Evolutionary conservation across 2,329 filamentous ascomycete species (phyloP).

Genomic region (Colletotrichum falcatum): DNA sequence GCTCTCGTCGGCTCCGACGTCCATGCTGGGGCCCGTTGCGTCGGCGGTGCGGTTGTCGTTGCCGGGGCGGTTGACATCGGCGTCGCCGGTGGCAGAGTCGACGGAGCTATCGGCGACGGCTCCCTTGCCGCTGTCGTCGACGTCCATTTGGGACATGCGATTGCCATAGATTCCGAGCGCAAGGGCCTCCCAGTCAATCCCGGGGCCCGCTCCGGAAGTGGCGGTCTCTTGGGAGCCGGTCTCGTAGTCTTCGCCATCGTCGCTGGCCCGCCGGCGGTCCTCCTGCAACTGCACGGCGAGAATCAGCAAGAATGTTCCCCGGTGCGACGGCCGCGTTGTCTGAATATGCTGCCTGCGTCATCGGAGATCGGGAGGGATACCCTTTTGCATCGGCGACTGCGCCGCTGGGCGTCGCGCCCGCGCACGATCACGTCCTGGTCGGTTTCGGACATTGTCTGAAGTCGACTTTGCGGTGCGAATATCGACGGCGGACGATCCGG

Average conservation of each 20-base stretch:
- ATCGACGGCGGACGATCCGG: too few species aligned
- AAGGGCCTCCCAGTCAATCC: too few species aligned
- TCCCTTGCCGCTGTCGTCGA: background rate
- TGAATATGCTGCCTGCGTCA: background rate
- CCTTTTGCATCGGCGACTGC: background rate
- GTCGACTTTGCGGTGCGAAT: background rate
- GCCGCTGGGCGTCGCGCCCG: background rate
- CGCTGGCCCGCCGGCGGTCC: background rate
- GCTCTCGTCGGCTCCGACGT: background rate
- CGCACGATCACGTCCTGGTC: background rate
- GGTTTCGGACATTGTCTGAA: background rate
- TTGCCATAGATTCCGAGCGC: too few species aligned
- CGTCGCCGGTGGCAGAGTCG: too few species aligned
- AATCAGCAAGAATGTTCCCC: background rate
- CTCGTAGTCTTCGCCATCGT: background rate
- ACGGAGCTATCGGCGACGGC: background rate
- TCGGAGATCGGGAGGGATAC: background rate
- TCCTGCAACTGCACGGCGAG: background rate
- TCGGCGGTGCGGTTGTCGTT: background rate
- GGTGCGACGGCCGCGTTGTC: background rate
- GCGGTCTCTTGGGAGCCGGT: too few species aligned
- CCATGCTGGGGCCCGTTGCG: background rate
- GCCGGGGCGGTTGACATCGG: background rate
- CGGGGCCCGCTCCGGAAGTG: too few species aligned
- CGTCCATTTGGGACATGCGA: too few species aligned